Conservation (phyloP, 2,329 filamentous ascomycete genomes). For the Paecilomyces niveus region DNA sequence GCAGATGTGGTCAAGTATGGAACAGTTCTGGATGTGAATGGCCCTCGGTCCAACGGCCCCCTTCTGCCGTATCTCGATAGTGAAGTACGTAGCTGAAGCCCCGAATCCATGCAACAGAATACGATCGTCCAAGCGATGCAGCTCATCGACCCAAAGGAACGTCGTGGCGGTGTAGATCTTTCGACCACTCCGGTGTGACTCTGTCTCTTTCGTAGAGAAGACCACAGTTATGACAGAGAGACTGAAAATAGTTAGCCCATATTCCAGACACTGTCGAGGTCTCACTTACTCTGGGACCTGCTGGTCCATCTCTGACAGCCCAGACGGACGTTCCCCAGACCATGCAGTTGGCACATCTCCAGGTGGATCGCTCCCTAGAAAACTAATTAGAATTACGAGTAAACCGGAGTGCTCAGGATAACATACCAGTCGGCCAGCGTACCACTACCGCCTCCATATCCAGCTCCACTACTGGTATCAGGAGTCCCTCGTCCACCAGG, state of each 20-base stretch:
- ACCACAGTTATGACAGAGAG: conserved; percentile 89
- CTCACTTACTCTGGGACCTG: conserved; percentile 66
- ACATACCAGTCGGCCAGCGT: conserved; percentile 58
- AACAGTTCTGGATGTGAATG: neutral
- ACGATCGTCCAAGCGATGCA: neutral
- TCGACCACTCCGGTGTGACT: conserved; percentile 70
- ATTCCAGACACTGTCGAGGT: conserved; percentile 3
- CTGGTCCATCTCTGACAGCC: conserved; percentile 88
- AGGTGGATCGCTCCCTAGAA: conserved; percentile 63
- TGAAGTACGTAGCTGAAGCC: neutral
- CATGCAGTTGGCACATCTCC: conserved; percentile 82
- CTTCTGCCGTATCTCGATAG: neutral
- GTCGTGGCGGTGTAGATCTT: conserved; percentile 55
- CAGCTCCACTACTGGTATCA: conserved; percentile 55
- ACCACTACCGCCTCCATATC: conserved; percentile 60
- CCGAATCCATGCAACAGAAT: neutral
- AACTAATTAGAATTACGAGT: neutral
- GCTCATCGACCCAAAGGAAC: conserved; percentile 28
- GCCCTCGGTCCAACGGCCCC: neutral
- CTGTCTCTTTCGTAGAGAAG: conserved; percentile 82
- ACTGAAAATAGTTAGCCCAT: conserved; percentile 40
- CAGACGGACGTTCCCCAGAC: conserved; percentile 88
- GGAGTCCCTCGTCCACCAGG: conserved; percentile 71
- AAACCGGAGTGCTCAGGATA: neutral
- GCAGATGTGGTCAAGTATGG: neutral